Evolutionary conservation across 805 yeast genomes (phyloP), one percentile per base, ranked within the genome.

Genomic region (Zygoascus bituminiphila): DNA sequence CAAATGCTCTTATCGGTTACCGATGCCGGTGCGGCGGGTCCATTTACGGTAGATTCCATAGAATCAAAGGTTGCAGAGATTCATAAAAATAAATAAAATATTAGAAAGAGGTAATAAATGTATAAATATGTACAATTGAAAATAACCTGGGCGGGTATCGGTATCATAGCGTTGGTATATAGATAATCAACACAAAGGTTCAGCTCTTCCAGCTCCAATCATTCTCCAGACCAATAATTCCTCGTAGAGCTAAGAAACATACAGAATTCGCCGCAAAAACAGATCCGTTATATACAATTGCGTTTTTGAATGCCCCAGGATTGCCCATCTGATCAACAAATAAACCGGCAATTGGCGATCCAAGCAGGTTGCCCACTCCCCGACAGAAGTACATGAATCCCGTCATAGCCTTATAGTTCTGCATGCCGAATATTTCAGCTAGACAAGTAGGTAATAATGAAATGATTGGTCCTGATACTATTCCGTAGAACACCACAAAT

Each of bases 221-320:
- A 29, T 29, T 29, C 7, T 29, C 33, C 15, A 29, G n/a, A 4
- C 33, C 33, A 3, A 42, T 15, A 15, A 29, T 29, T 29, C 33
- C 68, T 2, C 82, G n/a, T n/a, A 52, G 31, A 14, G n/a, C 40
- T 14, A 44, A 15, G 29, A 50, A 52, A 20, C 46, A 52, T 24
- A 46, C 26, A 14, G 44, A 31, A 43, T 42, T 51, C 26, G 33
- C 50, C 8, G 46, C 47, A 17, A 54, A 44, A 2, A 52, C 37
- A 7, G 37, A 46, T 1, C 58, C 58, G 19, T 50, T 51, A 36
- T 53, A 54, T n/a, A 54, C 10, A 23, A 54, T 54, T 5, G 56
- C 54, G 19, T 36, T 19, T 19, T 39, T 35, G 37, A 49, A 54
- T 4, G 26, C 49, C 14, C 19, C n/a, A 2, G 57, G 52, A 31